Evolutionary conservation across 768 basidiomycete genomes (phyloP), one percentile per base, ranked within the genome.

Genomic region (Tricholoma bakamatsutake): DNA sequence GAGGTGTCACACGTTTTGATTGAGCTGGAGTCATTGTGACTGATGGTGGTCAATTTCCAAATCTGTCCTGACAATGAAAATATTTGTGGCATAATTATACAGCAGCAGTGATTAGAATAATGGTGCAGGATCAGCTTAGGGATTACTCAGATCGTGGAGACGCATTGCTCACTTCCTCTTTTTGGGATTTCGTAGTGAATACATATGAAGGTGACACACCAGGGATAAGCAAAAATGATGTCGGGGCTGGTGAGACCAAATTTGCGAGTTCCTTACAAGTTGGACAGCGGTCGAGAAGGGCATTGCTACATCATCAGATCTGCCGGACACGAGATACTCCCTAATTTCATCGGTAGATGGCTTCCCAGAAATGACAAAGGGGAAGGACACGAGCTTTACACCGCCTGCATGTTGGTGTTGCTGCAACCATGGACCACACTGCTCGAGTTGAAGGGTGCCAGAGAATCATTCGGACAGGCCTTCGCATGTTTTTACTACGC

Each of bases 391-490:
- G 52, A 63, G 1, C 50, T 73, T 59, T 72, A 73, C 45, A 59
- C 50, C 21, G 71, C 72, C 1, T 59, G 34, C 0, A 72, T 76
- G 56, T 61, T 77, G 0, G 8, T 62, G 12, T 54, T 77, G 0
- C 56, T 76, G 1, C 67, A 65, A 34, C 76, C 73, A 5, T 77
- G 73, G 76, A 27, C 60, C 5, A 2, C 49, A 0, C 4, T 71
- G 0, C 4, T 34, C 0, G 66, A 73, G 3, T 53, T 76, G 0
- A 71, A 66, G 40, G 3, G 3, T 0, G 9, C 6, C 0, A 5
- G 18, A 0, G 47, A 53, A 3, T 47, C 59, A 0, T 76, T 70
- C 58, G 35, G 60, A n/a, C 49, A 39, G 0, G 64, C 64, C 0
- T 73, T 69, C 24, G 17, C 35, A 0, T 2, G 2, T 0, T 73